Evolutionary conservation across 345 rosid genomes (phyloP), one percentile per base, ranked within the genome.

Genomic region (Combretum micranthum): DNA sequence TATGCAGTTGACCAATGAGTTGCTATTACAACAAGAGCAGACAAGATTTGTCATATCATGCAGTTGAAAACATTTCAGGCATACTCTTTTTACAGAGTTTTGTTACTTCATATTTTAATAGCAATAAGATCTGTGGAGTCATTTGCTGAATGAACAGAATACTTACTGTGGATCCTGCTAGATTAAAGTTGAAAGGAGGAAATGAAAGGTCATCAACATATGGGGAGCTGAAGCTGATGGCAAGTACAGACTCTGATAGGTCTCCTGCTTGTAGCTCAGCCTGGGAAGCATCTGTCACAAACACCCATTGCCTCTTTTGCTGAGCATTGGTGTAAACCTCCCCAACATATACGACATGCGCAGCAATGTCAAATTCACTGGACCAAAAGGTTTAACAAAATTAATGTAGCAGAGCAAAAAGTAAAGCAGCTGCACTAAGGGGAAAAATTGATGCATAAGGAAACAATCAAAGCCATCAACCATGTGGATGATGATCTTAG

Each of bases 311-410:
- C 69, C 79, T 89, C 88, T 73, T 85, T 64, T 69, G 85, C 51
- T 70, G 69, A 70, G 70, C 76, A 37, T 65, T 69, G 26, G 56
- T 65, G 62, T 72, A 80, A 65, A 71, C 84, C 69, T 89, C 87
- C 61, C 96, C 99, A 64, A 87, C 92, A 50, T 80, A 57, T 69
- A 93, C 75, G 63, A 93, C 80, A 20, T 69, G 67, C 44, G 84
- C 95, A 57, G 84, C 90, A 50, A 79, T 75, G 62, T 89, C 99
- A 68, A 93, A 93, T 75, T 93, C 97, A 69, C 96, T 93, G 79
- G 46, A 64, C 19, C 43, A 56, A 32, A 32, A 32, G 5, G 39
- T 32, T 32, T 4, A 7, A 32, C 1, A 11, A 32, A 32, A 7
- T 32, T 1, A 32, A 32, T 32, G 7, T 32, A 32, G 39, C 6